Conservation (phyloP, 129 eudicot species). For the Flaveria bidentis region DNA sequence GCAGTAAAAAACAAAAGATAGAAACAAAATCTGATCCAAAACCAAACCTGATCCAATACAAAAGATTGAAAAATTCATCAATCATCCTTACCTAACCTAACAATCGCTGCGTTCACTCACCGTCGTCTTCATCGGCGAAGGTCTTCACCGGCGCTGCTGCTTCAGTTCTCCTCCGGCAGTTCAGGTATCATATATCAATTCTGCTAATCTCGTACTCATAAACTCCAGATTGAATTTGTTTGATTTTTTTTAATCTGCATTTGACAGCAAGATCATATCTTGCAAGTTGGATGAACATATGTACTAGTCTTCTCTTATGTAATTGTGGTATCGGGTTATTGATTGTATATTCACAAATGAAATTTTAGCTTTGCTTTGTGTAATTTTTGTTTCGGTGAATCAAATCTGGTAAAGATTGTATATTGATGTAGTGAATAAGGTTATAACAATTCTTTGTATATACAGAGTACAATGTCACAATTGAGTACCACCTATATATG, state of each 20-base stretch:
- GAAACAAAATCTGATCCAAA: conserved; percentile 9
- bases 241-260: background rate
- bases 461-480: no score
- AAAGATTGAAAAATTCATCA: background rate
- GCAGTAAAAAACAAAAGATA: background rate
- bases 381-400: background rate
- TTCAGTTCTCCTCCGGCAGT: background rate
- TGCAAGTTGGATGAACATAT: background rate
- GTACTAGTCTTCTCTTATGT: background rate
- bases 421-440: background rate
- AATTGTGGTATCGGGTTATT: background rate
- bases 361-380: background rate
- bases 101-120: background rate
- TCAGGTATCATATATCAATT: background rate
- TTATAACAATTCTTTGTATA: no score
- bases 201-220: background rate
- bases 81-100: background rate
- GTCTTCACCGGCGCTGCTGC: background rate
- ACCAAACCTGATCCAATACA: background rate
- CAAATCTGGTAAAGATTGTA: no score
- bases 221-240: background rate
- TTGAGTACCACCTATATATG: no score
- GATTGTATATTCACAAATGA: background rate
- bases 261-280: background rate
- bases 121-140: background rate